Evolutionary conservation across 768 basidiomycete genomes (phyloP).

Genomic region (Pholiota microspora): DNA sequence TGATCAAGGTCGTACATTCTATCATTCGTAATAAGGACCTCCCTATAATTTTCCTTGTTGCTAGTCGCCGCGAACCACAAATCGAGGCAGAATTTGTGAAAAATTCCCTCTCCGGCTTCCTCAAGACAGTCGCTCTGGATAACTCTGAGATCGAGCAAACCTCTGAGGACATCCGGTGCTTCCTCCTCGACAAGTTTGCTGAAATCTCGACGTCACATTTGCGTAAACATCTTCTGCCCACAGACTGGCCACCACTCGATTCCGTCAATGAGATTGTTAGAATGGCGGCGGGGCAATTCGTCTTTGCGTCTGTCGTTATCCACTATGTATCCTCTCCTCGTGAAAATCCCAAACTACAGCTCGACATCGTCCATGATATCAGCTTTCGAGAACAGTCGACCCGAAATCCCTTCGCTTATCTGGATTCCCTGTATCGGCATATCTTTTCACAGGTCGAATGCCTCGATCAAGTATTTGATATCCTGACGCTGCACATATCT

Average conservation of each 20-base stretch:
- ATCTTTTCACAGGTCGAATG: neutral
- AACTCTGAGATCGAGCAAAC: neutral
- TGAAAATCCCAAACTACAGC: neutral
- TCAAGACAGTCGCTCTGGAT: neutral
- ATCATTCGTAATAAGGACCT: too few species aligned
- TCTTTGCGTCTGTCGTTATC: slow-evolving; percentile 2
- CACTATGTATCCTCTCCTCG: neutral
- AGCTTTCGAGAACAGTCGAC: neutral
- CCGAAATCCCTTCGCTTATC: neutral
- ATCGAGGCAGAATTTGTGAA: neutral
- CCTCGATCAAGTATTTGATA: neutral
- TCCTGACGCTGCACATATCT: neutral
- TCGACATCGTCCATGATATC: neutral
- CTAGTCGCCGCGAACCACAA: neutral
- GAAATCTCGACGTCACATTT: slow-evolving; percentile 4
- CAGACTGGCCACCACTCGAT: neutral
- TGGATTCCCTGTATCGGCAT: neutral
- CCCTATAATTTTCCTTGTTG: too few species aligned
- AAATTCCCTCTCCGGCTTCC: neutral
- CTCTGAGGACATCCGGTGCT: slow-evolving; percentile 1
- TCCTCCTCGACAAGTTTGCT: neutral
- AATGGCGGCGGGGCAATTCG: slow-evolving; percentile 4
- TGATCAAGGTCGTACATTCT: too few species aligned
- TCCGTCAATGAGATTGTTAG: neutral
- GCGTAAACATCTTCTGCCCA: neutral